Evolutionary conservation across 306 rosid species (phyloP), one percentile per base, ranked within the genome.

Genomic region (Vigna angularis): DNA sequence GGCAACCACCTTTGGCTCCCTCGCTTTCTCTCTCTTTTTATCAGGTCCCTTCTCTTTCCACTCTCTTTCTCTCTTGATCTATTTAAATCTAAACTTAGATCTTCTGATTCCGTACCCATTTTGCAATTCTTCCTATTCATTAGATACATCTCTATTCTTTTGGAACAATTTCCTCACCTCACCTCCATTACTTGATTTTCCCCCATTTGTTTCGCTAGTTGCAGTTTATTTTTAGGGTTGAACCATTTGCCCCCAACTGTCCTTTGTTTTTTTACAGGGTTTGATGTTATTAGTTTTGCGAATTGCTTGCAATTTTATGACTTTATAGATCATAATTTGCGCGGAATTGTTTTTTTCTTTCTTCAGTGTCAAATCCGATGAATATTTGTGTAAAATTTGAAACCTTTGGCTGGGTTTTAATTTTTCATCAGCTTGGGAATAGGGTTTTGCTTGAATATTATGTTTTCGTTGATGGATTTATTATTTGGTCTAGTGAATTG

Each of bases 11-110:
- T 34, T 5, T 34, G 7, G 38, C 4, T 34, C 38, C 38, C 38
- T 34, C 38, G 6, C 38, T 34, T 4, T 34, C 38, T 34, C 38
- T 5, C 6, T 34, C 38, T 34, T 34, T 34, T 34, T 1, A 4
- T 5, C 38, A 34, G 38, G 38, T 48, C 2, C 45, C 34, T 66
- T 26, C 42, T 36, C 52, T 49, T 20, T 49, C 32, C 32, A 30
- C 61, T 61, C 15, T 76, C 63, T 68, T 28, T 34, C 38, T 36
- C 42, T 36, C 42, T 36, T 6, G 72, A 80, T 34, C 73, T 64
- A 38, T 70, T 70, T 0, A 70, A 40, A 18, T 84, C 70, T 57
- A 55, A 13, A 7, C 22, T 64, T 49, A 75, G 76, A 80, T 84
- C 84, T 82, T 75, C 73, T 61, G 67, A 75, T 82, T 75, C 30